Conservation (phyloP, 352 stramenopile genomes). For the Pythium oligandrum region DNA sequence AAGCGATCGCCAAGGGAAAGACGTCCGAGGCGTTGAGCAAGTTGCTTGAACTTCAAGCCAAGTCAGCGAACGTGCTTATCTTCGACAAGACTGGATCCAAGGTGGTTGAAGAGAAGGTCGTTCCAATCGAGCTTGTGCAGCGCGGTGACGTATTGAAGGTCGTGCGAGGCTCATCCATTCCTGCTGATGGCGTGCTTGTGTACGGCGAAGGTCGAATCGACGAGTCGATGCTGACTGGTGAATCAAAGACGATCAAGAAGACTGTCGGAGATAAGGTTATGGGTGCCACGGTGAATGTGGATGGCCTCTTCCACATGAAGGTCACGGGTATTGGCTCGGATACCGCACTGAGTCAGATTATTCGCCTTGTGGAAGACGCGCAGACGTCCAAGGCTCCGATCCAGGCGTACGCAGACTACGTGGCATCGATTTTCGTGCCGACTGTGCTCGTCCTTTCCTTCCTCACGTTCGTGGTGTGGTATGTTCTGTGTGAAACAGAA, state of each 20-base stretch:
- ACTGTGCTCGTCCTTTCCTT: constrained; percentile 91
- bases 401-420: constrained; percentile 95
- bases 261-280: constrained; percentile 75
- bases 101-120: constrained; percentile 65
- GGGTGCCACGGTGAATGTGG: constrained; percentile 90
- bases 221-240: constrained; percentile 94
- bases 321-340: constrained; percentile 92
- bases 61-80: constrained; percentile 92
- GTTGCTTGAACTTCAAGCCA: constrained; percentile 94
- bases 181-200: constrained; percentile 91
- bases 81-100: constrained; percentile 50
- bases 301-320: constrained; percentile 90
- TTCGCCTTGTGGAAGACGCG: constrained; percentile 97
- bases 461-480: constrained; percentile 95
- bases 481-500: constrained; percentile 59
- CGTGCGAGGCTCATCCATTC: constrained; percentile 88
- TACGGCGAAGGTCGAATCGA: constrained; percentile 89
- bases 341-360: constrained; percentile 96
- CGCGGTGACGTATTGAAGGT: constrained; percentile 92
- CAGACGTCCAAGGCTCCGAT: constrained; percentile 98
- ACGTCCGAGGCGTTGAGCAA: constrained; percentile 95
- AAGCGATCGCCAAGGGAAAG: constrained; percentile 90
- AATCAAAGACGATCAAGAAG: constrained; percentile 95
- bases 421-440: constrained; percentile 96
- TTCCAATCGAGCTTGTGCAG: constrained; percentile 88